These are phyloP conservation scores for Beta corolliflora DNA, from an alignment of 179 eudicot genomes.

Conservation along the genomic window DNA sequence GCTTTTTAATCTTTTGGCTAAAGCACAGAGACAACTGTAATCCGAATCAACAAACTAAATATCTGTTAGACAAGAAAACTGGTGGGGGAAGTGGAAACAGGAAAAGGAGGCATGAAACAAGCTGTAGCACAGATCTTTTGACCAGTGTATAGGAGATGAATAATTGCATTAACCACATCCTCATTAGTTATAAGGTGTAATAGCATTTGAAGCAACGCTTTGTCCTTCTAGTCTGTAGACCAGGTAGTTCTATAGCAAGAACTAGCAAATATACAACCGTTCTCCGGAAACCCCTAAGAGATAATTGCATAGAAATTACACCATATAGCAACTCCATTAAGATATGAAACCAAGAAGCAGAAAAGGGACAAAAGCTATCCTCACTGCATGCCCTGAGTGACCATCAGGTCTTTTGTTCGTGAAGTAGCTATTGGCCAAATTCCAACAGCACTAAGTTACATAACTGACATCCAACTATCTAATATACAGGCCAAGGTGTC, in stretches of 20 bases:
- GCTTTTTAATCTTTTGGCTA: not conserved
- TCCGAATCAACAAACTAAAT: not conserved
- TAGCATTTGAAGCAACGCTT: not conserved
- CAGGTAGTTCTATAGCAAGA: not conserved
- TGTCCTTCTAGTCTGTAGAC: not conserved
- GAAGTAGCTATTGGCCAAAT: not conserved
- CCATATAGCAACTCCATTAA: not conserved
- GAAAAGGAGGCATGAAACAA: not conserved
- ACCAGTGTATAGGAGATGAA: not conserved
- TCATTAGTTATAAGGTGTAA: not conserved
- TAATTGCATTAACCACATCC: not conserved
- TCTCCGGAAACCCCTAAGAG: not conserved
- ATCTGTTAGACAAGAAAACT: not conserved
- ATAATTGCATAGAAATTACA: not conserved
- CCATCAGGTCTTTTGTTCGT: not conserved
- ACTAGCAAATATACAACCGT: not conserved
- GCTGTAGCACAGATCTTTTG: not conserved
- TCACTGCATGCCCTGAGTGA: not conserved
- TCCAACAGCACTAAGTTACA: not conserved
- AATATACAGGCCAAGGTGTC: not conserved
- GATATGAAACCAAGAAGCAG: not conserved
- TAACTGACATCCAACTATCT: not conserved
- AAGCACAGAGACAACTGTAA: not conserved
- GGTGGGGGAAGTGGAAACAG: not conserved
- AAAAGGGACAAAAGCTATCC: not conserved